phyloP scores from a whole-genome alignment of 257 asterid genomes.

The Haberlea rhodopensis region DNA sequence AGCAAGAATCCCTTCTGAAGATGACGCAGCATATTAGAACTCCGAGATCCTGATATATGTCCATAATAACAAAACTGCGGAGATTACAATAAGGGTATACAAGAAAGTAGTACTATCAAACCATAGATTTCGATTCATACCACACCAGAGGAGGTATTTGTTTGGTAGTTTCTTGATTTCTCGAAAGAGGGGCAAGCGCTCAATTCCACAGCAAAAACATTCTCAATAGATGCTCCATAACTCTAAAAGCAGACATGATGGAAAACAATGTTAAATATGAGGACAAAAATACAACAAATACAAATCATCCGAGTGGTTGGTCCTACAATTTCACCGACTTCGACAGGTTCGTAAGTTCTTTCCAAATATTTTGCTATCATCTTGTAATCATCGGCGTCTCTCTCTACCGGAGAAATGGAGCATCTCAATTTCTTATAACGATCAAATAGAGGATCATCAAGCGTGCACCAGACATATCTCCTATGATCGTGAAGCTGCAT shows the following conservation, averaged over 20 bases:
- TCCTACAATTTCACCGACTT: conserved; percentile 74
- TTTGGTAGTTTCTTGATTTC: conserved; percentile 65
- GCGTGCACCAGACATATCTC: conserved; percentile 66
- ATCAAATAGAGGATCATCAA: conserved; percentile 75
- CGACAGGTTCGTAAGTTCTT: conserved; percentile 68
- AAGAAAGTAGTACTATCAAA: too few species aligned
- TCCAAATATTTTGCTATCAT: conserved; percentile 70
- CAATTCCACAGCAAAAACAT: conserved; percentile 58
- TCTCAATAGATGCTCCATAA: conserved; percentile 59
- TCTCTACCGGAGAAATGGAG: conserved; percentile 47
- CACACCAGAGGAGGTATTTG: conserved; percentile 85
- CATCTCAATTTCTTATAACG: conserved; percentile 71
- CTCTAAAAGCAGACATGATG: conserved; percentile 39
- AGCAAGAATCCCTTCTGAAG: conserved; percentile 81
- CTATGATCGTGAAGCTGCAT: conserved; percentile 74
- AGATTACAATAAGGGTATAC: too few species aligned
- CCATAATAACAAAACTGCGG: too few species aligned
- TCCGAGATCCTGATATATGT: conserved; percentile 54
- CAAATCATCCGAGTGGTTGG: background rate
- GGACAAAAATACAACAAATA: background rate
- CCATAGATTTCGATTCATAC: conserved; percentile 44
- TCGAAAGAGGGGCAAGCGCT: conserved; percentile 75
- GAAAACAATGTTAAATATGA: background rate
- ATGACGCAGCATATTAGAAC: conserved; percentile 73
- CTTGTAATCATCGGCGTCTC: conserved; percentile 63